Base-by-base conservation (phyloP, 179 eudicot genomes). In the Actinidia chinensis region DNA sequence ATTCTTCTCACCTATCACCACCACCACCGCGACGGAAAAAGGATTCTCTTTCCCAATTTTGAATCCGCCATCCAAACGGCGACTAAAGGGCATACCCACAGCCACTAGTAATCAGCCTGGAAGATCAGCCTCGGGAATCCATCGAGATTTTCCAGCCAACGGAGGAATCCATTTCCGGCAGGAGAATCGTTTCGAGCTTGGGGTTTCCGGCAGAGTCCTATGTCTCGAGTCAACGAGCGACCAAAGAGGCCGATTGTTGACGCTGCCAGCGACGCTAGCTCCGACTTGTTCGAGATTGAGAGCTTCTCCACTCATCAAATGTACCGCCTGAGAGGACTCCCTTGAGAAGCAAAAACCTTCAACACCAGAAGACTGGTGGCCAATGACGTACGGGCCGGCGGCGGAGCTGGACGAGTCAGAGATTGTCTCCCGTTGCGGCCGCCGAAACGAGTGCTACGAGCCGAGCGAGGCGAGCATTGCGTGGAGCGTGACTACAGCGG, bases 401-500 rank as follows among this genome's bases (percentile, higher is more conserved):
- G 72, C 63, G 76, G 36, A 83, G 84, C 58, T 15, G 42, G 90
- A 86, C 36, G 90, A 82, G 80, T 76, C 82, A 0, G 73, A 42
- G 83, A 87, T 92, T n/a, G n/a, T n/a, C n/a, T n/a, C 52, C 87
- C 90, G 61, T 90, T 93, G 14, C 76, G 89, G 0, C 87, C 90
- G 0, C 87, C 86, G 4, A 89, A 92, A 0, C n/a, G 98, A 92
- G 68, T 89, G 94, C 50, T 94, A 94, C 71, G 93, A 92, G 68
- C 98, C 98, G 61, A 94, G 97, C 82, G 97, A 91, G 79, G 93
- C 87, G 0, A 93, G 97, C 84, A 79, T 94, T 11, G 97, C 87
- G 69, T 94, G 98, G 98, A 94, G 98, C 80, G 94, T 94, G 20
- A 89, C 92, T 6, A 94, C 97, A 0, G 97, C 94, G 9, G 97